Base-by-base conservation (phyloP, 2,329 filamentous ascomycete species). In the Fusarium acutatum region DNA sequence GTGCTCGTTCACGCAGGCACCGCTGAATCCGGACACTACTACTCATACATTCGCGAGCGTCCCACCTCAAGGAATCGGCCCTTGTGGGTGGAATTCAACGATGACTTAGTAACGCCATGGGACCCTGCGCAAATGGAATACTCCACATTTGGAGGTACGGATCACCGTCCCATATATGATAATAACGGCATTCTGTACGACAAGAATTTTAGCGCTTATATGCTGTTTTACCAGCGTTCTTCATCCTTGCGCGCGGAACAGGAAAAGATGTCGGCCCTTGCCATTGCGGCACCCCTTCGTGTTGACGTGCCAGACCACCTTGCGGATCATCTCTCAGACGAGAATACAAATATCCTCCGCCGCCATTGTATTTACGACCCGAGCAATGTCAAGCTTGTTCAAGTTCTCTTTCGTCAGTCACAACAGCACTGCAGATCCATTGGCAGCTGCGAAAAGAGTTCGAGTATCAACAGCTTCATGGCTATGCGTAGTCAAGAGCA, bases 21-120 rank as follows among this genome's bases (percentile, higher is more conserved):
- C 6, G 95, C 96, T 18, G 94, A 98, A 79, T 96, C 94, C 34
- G 96, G 96, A 0, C 96, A 99, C 81, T 99, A 99, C 83, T 98
- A 98, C 83, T 98, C 96, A 0, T 98, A 95, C 80, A 94, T 97
- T 72, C 93, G 94, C 60, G 93, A 97, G 80, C 89, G 95, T 24
- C 90, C 94, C 26, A 86, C 84, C 22, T 82, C 87, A 26, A 81
- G 81, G 20, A 80, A 83, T 38, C 80, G 80, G 9, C 84, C 84
- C 17, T 83, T 84, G 10, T 99, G 96, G 96, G 88, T 97, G 15
- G 94, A 97, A 79, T 98, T 98, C 82, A 98, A 99, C 76, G 96
- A 99, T 80, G 92, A 94, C n/a, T 86, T 89, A 56, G 95, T 97
- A 30, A 90, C 86, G 24, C 83, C 86, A 4, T 98, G 96, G 86